Percentiles rank a stretch among this genome's conserved stretches.
Evolutionary conservation across 768 basidiomycete species (phyloP).

Genomic region (Suillus plorans): DNA sequence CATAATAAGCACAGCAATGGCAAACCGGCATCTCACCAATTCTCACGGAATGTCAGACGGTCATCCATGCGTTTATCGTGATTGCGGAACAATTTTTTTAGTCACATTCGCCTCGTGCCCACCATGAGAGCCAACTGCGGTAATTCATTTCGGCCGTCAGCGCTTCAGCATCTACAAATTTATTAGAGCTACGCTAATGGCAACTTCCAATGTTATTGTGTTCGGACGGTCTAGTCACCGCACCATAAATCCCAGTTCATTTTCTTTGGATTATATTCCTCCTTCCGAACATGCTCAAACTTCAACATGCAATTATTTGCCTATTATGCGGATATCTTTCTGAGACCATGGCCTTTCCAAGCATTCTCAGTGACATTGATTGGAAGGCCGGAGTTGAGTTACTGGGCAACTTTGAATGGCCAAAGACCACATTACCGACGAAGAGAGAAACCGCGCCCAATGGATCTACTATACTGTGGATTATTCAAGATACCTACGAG

Average conservation of each 20-base stretch:
- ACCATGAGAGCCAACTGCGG: neutral
- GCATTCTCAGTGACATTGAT: neutral
- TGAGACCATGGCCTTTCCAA: slow-evolving; percentile 9
- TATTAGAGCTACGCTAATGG: neutral
- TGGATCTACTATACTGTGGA: slow-evolving; percentile 60
- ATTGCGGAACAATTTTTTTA: neutral
- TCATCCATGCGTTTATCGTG: too few species aligned
- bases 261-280: neutral
- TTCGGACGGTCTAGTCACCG: neutral
- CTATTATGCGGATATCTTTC: slow-evolving; percentile 16
- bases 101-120: neutral
- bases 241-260: neutral
- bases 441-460: slow-evolving; percentile 41
- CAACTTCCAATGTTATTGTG: neutral
- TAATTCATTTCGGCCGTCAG: neutral
- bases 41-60: neutral
- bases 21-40: neutral
- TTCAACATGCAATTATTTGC: neutral
- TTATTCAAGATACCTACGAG: slow-evolving; percentile 64
- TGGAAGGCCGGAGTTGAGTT: neutral
- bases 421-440: neutral
- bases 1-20: neutral
- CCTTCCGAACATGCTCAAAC: neutral
- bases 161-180: slow-evolving; percentile 1
- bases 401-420: neutral